Evolutionary conservation across 768 basidiomycete genomes (phyloP).

Genomic region (Lentinula lateritia): DNA sequence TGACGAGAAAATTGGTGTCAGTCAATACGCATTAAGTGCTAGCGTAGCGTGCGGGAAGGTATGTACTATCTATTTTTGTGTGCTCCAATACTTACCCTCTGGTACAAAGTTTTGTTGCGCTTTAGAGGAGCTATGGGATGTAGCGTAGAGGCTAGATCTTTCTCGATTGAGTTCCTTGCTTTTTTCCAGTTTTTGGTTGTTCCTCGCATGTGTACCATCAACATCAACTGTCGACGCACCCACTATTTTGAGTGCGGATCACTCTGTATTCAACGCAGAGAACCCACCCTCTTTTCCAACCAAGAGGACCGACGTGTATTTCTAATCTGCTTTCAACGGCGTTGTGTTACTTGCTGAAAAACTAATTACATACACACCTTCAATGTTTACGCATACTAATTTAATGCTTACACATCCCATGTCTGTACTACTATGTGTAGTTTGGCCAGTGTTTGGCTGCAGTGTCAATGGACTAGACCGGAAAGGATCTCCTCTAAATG

Average conservation of each 20-base stretch:
- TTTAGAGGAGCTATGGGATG: conserved; percentile 93
- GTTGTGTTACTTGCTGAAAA: not conserved
- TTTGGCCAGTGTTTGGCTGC: not conserved
- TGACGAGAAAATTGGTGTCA: conserved; percentile 96
- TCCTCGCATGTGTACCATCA: conserved; percentile 1
- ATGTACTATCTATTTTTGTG: not conserved
- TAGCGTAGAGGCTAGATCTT: conserved; percentile 44
- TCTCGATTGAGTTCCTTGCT: not conserved
- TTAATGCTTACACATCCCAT: not conserved
- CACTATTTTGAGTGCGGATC: not conserved
- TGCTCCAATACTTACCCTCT: not conserved
- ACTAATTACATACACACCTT: not conserved
- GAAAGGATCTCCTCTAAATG: no score
- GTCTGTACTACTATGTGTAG: not conserved
- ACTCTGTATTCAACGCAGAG: conserved; percentile 7
- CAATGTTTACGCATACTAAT: not conserved
- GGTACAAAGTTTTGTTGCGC: conserved; percentile 75
- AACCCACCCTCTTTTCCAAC: not conserved
- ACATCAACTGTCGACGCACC: conserved; percentile 6
- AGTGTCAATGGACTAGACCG: not conserved
- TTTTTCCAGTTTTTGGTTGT: not conserved
- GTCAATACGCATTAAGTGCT: conserved; percentile 88
- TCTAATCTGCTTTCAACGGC: not conserved
- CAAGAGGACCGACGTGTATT: not conserved
- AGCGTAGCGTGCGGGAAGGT: conserved; percentile 98